A percentile compares a stretch with the other conserved stretches of the same genome.
Conservation (phyloP, 2,329 filamentous ascomycete genomes). For the Pleurostoma richardsiae region DNA sequence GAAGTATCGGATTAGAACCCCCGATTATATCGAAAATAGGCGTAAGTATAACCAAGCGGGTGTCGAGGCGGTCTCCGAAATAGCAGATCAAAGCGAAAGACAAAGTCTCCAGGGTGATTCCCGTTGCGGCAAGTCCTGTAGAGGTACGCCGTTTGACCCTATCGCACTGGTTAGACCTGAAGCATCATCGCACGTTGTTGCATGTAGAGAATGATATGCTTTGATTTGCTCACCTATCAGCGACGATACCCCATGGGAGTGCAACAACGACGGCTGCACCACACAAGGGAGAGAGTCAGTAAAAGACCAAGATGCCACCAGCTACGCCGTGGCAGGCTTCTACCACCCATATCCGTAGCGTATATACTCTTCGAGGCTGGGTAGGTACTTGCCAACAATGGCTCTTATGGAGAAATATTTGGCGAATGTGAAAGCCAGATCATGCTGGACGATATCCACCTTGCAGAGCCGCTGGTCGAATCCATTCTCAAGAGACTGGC, state of each 20-base stretch:
- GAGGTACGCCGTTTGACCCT: no score
- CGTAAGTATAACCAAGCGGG: background rate
- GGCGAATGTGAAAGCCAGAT: conserved; percentile 3
- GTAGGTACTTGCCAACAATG: background rate
- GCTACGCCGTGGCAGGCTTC: no score
- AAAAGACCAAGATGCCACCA: no score
- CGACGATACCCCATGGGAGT: background rate
- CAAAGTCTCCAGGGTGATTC: background rate
- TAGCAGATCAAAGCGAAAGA: background rate
- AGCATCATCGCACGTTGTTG: no score
- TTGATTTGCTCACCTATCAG: background rate
- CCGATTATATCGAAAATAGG: background rate
- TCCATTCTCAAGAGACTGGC: background rate
- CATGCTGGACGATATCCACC: conserved; percentile 3
- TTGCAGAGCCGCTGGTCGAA: conserved; percentile 8
- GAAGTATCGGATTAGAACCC: background rate
- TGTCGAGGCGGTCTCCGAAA: background rate
- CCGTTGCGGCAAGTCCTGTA: background rate
- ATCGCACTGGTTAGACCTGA: no score
- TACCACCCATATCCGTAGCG: no score
- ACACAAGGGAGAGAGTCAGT: no score
- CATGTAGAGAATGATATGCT: no score
- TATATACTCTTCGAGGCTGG: no score
- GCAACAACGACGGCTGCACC: background rate
- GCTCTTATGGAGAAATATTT: background rate